Conservation (phyloP, 495 filamentous ascomycete species). For the Acidiella bohemica region DNA sequence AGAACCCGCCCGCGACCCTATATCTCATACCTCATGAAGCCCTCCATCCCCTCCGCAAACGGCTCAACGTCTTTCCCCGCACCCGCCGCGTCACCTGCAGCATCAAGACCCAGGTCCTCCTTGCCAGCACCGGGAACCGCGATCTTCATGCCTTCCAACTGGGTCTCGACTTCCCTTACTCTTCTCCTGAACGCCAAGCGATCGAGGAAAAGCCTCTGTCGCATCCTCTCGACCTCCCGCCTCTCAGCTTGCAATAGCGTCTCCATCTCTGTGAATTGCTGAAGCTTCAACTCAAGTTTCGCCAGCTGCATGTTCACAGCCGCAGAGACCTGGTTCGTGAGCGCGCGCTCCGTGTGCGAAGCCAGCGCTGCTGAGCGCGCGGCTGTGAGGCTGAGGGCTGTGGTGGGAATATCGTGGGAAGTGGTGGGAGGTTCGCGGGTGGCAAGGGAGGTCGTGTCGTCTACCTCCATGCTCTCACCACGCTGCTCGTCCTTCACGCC, state of each 20-base stretch:
- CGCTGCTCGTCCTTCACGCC: conserved; percentile 13
- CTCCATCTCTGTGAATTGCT: conserved; percentile 95
- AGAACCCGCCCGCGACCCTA: too few species aligned
- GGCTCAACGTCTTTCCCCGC: conserved; percentile 5
- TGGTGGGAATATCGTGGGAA: conserved; percentile 41
- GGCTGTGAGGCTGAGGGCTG: conserved; percentile 72
- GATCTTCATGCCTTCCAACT: conserved; percentile 30
- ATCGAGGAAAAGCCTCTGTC: conserved; percentile 88
- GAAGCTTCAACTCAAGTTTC: conserved; percentile 46
- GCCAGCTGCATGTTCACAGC: conserved; percentile 52
- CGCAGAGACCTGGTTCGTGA: conserved; percentile 78
- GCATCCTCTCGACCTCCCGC: conserved; percentile 75
- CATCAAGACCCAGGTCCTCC: conserved; percentile 6
- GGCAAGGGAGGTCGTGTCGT: conserved; percentile 28
- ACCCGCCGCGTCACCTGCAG: not conserved
- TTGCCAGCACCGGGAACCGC: not conserved
- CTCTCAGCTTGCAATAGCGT: conserved; percentile 79
- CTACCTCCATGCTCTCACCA: conserved; percentile 54
- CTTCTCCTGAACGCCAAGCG: conserved; percentile 78
- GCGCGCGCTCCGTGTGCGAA: conserved; percentile 90
- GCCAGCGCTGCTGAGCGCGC: conserved; percentile 76
- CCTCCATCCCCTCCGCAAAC: conserved; percentile 16
- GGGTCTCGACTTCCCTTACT: conserved; percentile 67
- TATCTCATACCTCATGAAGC: conserved; percentile 21
- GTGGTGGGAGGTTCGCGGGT: conserved; percentile 9